phyloP scores from a whole-genome alignment of 352 stramenopile species.

The Pythium periplocum region DNA sequence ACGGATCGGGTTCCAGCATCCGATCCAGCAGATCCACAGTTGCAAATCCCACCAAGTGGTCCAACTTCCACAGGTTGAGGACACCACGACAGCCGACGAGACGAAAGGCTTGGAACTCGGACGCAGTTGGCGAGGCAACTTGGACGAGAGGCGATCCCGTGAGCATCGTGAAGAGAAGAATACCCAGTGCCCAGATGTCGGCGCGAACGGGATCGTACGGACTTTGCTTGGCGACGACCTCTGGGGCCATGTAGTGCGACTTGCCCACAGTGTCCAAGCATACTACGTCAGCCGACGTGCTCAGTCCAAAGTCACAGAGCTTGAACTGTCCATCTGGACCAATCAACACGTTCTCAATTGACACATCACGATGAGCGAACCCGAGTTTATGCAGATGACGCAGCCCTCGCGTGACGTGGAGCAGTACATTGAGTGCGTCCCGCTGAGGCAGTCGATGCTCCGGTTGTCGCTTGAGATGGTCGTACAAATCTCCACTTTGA shows the following conservation, averaged over 20 bases:
- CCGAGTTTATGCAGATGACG: conserved; percentile 31
- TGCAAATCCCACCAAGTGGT: not conserved
- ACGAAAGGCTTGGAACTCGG: conserved; percentile 5
- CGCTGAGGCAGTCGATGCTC: conserved; percentile 20
- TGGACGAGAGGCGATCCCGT: conserved; percentile 18
- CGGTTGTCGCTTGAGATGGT: conserved; percentile 17
- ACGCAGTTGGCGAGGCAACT: conserved; percentile 3
- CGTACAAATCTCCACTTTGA: no score
- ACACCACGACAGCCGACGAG: conserved; percentile 6
- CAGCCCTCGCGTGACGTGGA: conserved; percentile 26
- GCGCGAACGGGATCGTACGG: conserved; percentile 11
- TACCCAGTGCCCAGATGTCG: conserved; percentile 19
- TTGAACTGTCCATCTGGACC: conserved; percentile 24
- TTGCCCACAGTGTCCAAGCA: conserved; percentile 23
- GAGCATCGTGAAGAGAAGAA: conserved; percentile 14
- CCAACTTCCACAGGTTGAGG: conserved; percentile 14
- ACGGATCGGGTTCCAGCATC: conserved; percentile 9
- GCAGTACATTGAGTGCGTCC: conserved; percentile 22
- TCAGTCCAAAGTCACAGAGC: conserved; percentile 55
- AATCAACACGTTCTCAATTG: conserved; percentile 49
- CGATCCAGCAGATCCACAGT: conserved; percentile 11
- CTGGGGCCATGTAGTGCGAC: conserved; percentile 25
- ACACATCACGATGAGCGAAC: conserved; percentile 36
- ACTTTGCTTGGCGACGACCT: conserved; percentile 13
- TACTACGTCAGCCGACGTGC: conserved; percentile 16